A percentile compares a stretch with the other conserved stretches of the same genome.
These are phyloP conservation scores for Leccinellum luteum DNA, from an alignment of 768 basidiomycete genomes.

Conservation along the genomic window DNA sequence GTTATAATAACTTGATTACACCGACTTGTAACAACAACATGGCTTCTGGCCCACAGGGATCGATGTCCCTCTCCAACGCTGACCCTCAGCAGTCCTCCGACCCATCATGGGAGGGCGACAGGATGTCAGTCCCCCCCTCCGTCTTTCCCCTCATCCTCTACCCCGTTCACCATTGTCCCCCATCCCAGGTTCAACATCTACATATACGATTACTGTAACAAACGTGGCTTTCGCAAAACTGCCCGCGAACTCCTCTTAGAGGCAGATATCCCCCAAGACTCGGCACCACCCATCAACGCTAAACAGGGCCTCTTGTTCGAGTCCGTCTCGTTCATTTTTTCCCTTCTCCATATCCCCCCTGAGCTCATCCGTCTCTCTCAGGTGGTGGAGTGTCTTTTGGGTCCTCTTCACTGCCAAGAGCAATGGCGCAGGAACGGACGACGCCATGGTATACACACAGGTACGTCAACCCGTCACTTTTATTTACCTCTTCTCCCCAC, in stretches of 20 bases:
- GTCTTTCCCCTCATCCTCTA: conserved; percentile 3
- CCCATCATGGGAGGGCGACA: conserved; percentile 81
- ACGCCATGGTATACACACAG: conserved; percentile 69
- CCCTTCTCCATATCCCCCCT: background rate
- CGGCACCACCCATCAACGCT: conserved; percentile 77
- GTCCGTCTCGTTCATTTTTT: conserved; percentile 38
- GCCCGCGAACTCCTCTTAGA: conserved; percentile 64
- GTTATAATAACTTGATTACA: conserved; percentile 6
- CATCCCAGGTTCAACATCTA: conserved; percentile 80
- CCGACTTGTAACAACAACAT: conserved; percentile 7
- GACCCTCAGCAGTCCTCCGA: conserved; percentile 24
- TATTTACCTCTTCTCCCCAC: conserved; percentile 8
- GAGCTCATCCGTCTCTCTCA: conserved; percentile 26
- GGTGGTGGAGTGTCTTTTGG: conserved; percentile 93
- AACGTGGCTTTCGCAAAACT: conserved; percentile 75
- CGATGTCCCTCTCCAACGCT: conserved; percentile 18
- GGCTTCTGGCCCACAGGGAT: conserved; percentile 24
- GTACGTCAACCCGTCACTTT: conserved; percentile 38
- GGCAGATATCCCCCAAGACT: conserved; percentile 61
- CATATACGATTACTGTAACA: conserved; percentile 81
- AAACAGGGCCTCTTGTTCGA: conserved; percentile 82
- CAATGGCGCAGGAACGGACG: conserved; percentile 60
- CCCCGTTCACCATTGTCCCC: conserved; percentile 9
- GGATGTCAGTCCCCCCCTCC: conserved; percentile 53
- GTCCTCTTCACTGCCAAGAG: conserved; percentile 81